Base-by-base conservation (phyloP, 805 yeast genomes). In the Pichia eremophila region DNA sequence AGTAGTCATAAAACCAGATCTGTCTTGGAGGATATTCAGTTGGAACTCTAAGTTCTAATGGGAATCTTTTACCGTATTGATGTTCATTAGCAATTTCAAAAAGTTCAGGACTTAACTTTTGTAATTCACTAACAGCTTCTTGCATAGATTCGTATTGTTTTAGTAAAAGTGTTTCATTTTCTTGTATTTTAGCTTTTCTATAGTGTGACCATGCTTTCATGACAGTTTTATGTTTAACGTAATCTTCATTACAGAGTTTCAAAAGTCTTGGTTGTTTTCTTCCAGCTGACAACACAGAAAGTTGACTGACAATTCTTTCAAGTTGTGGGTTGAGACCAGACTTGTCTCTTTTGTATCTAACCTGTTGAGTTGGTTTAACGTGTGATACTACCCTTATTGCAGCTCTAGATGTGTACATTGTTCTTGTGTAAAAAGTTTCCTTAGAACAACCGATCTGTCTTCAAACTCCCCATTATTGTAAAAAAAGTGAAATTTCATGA, bases 221-320 rank as follows among this genome's bases (percentile, higher is more conserved):
- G 47, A 93, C 83, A 11, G 89, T 79, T 54, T 79, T 77, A 62
- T 91, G 98, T 59, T 93, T 85, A 52, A 91, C 73, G 48, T 82
- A 72, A 61, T 93, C 98, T 64, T 90, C 97, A 27, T 75, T 70
- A 55, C 82, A 75, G 34, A 89, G 69, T 58, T 82, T 86, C 53
- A 93, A 65, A 57, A 87, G 69, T 56, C 81, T 78, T 41, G 99
- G 99, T 65, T 83, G 90, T 65, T 89, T 91, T 70, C 89, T 81
- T 49, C 84, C 77, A 8, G 95, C 96, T 12, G 93, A 79, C 56
- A 90, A 64, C 22, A 91, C 95, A 39, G 95, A 83, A 52, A 91
- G 74, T 68, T 81, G 83, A 44, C 70, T 64, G 29, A 63, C 63
- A 28, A 62, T 52, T 45, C 51, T 57, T 48, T 66, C 66, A 5